Percentiles rank a stretch among this genome's conserved stretches.
Evolutionary conservation across 352 stramenopile species (phyloP).

Genomic region (Globisporangium takayamanum): DNA sequence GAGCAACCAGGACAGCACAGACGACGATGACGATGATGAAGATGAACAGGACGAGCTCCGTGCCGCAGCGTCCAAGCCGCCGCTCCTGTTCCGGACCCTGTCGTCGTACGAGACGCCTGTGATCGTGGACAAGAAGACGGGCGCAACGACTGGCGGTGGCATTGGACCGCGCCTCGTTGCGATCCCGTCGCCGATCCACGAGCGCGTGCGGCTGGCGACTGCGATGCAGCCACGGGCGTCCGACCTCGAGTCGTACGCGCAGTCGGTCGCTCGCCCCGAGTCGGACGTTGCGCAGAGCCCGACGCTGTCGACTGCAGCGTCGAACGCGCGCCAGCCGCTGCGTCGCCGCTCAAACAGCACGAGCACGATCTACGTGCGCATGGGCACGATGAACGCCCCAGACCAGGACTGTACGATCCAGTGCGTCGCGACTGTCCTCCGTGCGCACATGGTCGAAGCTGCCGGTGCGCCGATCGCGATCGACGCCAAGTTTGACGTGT

Average conservation of each 20-base stretch:
- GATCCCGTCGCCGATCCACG: constrained; percentile 59
- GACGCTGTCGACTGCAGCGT: constrained; percentile 10
- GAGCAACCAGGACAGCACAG: constrained; percentile 29
- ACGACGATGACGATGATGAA: constrained; percentile 30
- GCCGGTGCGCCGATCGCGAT: constrained; percentile 42
- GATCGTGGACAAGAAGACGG: constrained; percentile 43
- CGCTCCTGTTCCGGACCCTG: constrained; percentile 59
- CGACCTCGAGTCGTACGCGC: constrained; percentile 52
- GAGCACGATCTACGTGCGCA: constrained; percentile 90
- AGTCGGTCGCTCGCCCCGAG: constrained; percentile 7
- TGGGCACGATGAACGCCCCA: constrained; percentile 92
- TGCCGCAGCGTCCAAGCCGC: constrained; percentile 26
- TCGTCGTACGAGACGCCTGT: constrained; percentile 80
- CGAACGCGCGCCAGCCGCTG: constrained; percentile 25
- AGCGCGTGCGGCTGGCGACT: constrained; percentile 48
- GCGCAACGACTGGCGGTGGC: background rate
- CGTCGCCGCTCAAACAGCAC: constrained; percentile 93
- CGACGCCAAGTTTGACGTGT: constrained; percentile 61
- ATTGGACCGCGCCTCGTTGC: constrained; percentile 17
- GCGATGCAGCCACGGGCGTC: constrained; percentile 34
- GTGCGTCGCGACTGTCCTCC: constrained; percentile 94
- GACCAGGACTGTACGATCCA: constrained; percentile 95
- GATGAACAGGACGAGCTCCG: constrained; percentile 15
- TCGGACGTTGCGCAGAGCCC: background rate
- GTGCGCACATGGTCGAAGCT: constrained; percentile 93